These are phyloP conservation scores for Isatis lusitanica DNA, from an alignment of 441 rosid species.

Conservation along the genomic window DNA sequence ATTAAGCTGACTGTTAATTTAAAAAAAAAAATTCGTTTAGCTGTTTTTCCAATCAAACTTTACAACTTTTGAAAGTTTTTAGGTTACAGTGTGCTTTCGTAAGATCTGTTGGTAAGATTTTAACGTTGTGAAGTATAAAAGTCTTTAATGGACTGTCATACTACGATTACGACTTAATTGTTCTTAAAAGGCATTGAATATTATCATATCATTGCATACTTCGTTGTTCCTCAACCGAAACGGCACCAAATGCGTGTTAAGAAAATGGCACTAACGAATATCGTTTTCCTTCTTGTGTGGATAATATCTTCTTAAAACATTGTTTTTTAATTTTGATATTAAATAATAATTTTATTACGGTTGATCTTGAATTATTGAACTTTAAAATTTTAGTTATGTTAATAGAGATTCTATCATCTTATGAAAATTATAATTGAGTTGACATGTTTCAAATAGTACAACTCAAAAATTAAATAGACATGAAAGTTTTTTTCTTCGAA, in stretches of 20 bases:
- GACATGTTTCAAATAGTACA: neutral
- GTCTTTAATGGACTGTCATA: slow-evolving; percentile 11
- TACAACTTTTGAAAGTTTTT: neutral
- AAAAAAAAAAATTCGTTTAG: too few species aligned
- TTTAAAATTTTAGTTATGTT: too few species aligned
- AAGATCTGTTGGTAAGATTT: slow-evolving; percentile 23
- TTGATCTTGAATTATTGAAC: neutral
- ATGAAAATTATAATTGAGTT: neutral
- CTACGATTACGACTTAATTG: slow-evolving; percentile 23
- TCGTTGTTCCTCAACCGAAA: slow-evolving; percentile 15
- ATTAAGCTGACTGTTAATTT: neutral
- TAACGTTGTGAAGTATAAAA: slow-evolving; percentile 24
- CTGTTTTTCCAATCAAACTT: neutral
- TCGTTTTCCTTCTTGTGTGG: neutral
- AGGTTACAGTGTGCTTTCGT: slow-evolving; percentile 25
- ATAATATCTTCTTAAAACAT: neutral
- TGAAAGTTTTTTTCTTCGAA: too few species aligned
- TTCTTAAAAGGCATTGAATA: slow-evolving; percentile 29
- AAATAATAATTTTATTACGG: neutral
- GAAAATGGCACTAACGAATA: neutral
- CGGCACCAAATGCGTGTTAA: slow-evolving; percentile 22
- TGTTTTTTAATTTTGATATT: neutral
- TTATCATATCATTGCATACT: slow-evolving; percentile 22
- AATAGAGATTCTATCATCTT: neutral
- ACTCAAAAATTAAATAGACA: too few species aligned